Base-by-base conservation (phyloP, 2,329 filamentous ascomycete genomes). In the Zymoseptoria passerinii region DNA sequence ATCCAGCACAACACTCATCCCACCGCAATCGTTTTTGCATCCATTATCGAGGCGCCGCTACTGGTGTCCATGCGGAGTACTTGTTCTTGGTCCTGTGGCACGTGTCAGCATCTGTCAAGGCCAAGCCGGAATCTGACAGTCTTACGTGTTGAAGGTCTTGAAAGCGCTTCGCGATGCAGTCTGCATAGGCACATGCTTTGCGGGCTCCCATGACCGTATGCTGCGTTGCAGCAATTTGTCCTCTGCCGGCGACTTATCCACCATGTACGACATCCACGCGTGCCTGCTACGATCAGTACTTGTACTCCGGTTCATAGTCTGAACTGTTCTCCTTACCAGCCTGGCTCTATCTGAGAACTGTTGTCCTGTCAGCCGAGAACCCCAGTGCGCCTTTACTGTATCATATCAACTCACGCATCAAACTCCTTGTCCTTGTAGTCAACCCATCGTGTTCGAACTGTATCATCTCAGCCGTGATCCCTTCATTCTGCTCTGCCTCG, bases 361-460 rank as follows among this genome's bases (percentile, higher is more conserved):
- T 60, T 48, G 66, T 70, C 20, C 70, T 62, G 67, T 83, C 75
- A 77, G 74, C 61, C 54, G 27, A 53, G 29, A 54, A n/a, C 19
- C 44, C 5, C 48, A 35, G 27, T 29, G 10, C n/a, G 20, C 20
- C 49, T 23, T 20, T 27, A 27, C n/a, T n/a, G 19, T 8, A 28
- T 16, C 28, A 28, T 9, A 50, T 51, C 48, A 35, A 72, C 83
- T 68, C 80, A 88, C 83, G 89, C 80, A 69, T 94, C 89, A 72
- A 81, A 89, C 75, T 97, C 90, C 69, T 89, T 81, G 75, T 89
- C 82, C 78, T 90, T 92, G 81, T 95, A 99, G 76, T 97, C 92
- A 64, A 99, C 89, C 94, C 95, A 99, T 81, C 92, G 85, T 68
- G 91, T 96, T 71, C 92, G 88, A 70, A 96, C 91, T 94, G 68